These are phyloP conservation scores for Lachnellula hyalina DNA, from an alignment of 2,329 filamentous ascomycete genomes.

Conservation along the genomic window DNA sequence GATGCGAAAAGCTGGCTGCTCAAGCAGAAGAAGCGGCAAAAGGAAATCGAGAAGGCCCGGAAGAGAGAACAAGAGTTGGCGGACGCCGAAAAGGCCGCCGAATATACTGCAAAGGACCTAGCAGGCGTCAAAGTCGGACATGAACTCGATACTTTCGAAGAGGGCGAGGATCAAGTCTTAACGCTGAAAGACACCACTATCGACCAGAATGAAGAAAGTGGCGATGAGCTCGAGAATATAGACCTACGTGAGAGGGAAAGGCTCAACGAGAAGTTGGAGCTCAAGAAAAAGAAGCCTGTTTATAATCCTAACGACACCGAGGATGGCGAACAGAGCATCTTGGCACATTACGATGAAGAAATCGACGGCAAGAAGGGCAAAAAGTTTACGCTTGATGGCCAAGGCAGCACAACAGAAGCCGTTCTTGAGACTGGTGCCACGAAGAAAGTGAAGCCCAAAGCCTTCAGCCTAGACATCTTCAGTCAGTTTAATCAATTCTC, in stretches of 20 bases:
- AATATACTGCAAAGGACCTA: conserved; percentile 82
- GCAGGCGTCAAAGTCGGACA: conserved; percentile 90
- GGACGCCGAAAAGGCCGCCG: conserved; percentile 65
- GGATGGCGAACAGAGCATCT: conserved; percentile 60
- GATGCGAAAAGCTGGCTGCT: conserved; percentile 85
- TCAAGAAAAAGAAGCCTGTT: conserved; percentile 84
- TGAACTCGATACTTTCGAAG: conserved; percentile 74
- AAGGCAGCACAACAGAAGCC: conserved; percentile 64
- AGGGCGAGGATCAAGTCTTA: conserved; percentile 80
- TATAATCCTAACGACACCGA: conserved; percentile 80
- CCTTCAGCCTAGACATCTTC: conserved; percentile 71
- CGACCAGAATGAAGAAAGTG: conserved; percentile 75
- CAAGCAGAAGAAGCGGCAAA: conserved; percentile 88
- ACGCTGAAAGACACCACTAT: conserved; percentile 93
- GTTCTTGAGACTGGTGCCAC: conserved; percentile 44
- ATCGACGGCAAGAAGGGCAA: conserved; percentile 87
- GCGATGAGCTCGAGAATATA: conserved; percentile 82
- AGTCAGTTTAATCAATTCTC: conserved; percentile 35
- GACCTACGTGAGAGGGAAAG: conserved; percentile 67
- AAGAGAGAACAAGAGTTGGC: conserved; percentile 70
- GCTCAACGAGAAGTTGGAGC: conserved; percentile 68
- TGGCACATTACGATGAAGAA: conserved; percentile 94
- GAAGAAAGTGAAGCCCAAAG: conserved; percentile 59
- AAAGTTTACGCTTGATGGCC: conserved; percentile 77
- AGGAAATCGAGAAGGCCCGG: conserved; percentile 76